Conservation (phyloP, 2,329 filamentous ascomycete genomes). For the Talaromyces verruculosus region DNA sequence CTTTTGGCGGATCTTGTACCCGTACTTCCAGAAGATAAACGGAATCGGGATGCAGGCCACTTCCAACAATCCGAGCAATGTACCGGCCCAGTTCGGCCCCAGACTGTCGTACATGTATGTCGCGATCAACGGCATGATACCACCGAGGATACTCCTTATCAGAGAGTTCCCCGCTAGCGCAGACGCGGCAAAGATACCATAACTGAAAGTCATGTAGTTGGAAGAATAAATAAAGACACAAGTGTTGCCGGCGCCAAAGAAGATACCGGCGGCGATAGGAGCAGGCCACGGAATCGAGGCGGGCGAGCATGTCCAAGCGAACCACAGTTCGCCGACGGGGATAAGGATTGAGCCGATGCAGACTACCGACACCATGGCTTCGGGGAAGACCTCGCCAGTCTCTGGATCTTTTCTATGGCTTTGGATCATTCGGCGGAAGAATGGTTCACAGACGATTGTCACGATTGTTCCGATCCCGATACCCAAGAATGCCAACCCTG, state of each 20-base stretch:
- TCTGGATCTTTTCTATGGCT: slow-evolving; percentile 69
- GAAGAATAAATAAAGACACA: slow-evolving; percentile 78
- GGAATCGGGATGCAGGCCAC: slow-evolving; percentile 75
- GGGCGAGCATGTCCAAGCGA: slow-evolving; percentile 84
- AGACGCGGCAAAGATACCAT: slow-evolving; percentile 78
- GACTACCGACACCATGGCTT: slow-evolving; percentile 78
- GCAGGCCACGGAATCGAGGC: slow-evolving; percentile 76
- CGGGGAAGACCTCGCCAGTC: slow-evolving; percentile 71
- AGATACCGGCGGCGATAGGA: slow-evolving; percentile 74
- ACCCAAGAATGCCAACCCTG: slow-evolving; percentile 76
- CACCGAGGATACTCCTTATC: slow-evolving; percentile 70
- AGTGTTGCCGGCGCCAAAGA: slow-evolving; percentile 75
- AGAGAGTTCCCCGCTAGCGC: slow-evolving; percentile 79
- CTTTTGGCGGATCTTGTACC: slow-evolving; percentile 57
- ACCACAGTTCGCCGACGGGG: slow-evolving; percentile 77
- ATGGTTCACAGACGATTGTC: slow-evolving; percentile 59
- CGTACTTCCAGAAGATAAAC: slow-evolving; percentile 69
- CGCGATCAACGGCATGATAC: slow-evolving; percentile 73
- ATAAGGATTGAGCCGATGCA: slow-evolving; percentile 73
- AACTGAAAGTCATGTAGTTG: slow-evolving; percentile 77
- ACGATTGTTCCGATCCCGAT: slow-evolving; percentile 60
- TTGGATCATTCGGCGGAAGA: slow-evolving; percentile 77
- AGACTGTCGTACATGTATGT: slow-evolving; percentile 68
- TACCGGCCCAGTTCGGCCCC: slow-evolving; percentile 76
- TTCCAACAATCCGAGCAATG: slow-evolving; percentile 71